Evolutionary conservation across 176 grass and related monocot species (phyloP), one percentile per base, ranked within the genome.

Genomic region (Chloris gayana): DNA sequence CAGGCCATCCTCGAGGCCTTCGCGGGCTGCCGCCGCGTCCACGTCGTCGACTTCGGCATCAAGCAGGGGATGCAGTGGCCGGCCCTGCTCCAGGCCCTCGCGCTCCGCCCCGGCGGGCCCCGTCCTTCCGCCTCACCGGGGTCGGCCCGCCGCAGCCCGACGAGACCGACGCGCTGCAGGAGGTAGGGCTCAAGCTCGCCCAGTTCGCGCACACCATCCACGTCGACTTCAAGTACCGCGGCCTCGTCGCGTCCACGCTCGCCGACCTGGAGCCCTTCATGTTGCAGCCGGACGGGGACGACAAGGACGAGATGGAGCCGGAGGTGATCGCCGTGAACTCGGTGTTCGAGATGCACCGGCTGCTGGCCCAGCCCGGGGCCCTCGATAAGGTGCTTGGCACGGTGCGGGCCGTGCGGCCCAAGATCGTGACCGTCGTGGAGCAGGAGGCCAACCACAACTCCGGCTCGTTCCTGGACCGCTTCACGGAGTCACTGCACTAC

Each of bases 1-100:
- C 95, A 98, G 57, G 95, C 95, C 19, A 95, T 98, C 85, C 87
- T 98, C 33, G 95, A 98, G 84, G 95, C 92, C 17, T 98, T 98
- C 72, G 88, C 84, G 1, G 86, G 92, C 60, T 95, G 86, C 88
- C 88, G 88, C 32, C 87, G 92, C 67, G 95, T 98, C 22, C 95
- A 98, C 83, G 92, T 98, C 77, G 64, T 98, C 34, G 95, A 98
- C 83, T 98, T 98, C 65, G 90, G 92, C 65, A 92, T 95, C 85
- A 98, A 91, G 85, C 92, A 95, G 67, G 95, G 95, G 85, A 87
- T 95, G 95, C 95, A 98, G 82, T 98, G 95, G 95, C 95, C 95
- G 6, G 95, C 95, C 5, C 88, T 98, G 0, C 86, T 98, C 66
- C 95, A 98, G 76, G 95, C 95, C 19, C 95, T 98, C 12, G 95